These are phyloP conservation scores for Fusarium pseudonygamai DNA, from an alignment of 2,329 filamentous ascomycete genomes.

Conservation along the genomic window DNA sequence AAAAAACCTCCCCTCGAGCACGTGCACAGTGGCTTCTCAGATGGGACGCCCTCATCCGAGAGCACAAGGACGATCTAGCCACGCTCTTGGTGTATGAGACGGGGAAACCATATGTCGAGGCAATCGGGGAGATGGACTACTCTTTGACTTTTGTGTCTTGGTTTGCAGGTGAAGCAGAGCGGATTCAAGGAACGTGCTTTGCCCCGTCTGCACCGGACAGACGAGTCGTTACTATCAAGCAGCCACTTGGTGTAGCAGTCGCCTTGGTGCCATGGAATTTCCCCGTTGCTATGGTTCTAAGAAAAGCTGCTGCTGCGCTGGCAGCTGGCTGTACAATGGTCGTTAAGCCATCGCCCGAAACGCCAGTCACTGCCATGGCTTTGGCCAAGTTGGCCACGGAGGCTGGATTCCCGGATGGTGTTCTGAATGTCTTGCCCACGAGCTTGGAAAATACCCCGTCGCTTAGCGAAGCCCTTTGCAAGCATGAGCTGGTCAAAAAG, in stretches of 20 bases:
- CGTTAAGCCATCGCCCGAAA: slow-evolving; percentile 76
- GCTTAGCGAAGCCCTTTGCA: slow-evolving; percentile 57
- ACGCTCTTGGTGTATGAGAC: slow-evolving; percentile 59
- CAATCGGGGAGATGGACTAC: slow-evolving; percentile 65
- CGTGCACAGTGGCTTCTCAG: slow-evolving; percentile 47
- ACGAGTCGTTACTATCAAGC: slow-evolving; percentile 75
- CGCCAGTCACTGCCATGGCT: slow-evolving; percentile 76
- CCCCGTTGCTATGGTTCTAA: slow-evolving; percentile 60
- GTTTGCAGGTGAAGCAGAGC: slow-evolving; percentile 61
- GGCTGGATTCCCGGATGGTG: slow-evolving; percentile 79
- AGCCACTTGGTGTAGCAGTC: slow-evolving; percentile 50
- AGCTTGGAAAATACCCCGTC: slow-evolving; percentile 54
- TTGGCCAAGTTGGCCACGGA: slow-evolving; percentile 74
- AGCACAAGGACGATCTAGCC: slow-evolving; percentile 51
- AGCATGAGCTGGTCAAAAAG: slow-evolving; percentile 62
- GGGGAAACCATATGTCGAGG: slow-evolving; percentile 65
- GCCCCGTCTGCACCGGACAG: slow-evolving; percentile 56
- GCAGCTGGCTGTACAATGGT: slow-evolving; percentile 82
- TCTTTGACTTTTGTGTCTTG: slow-evolving; percentile 63
- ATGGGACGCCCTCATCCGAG: slow-evolving; percentile 51
- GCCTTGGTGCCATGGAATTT: slow-evolving; percentile 66
- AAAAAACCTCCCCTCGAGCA: slow-evolving; percentile 48
- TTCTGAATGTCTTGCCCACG: slow-evolving; percentile 63
- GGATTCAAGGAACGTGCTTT: slow-evolving; percentile 63
- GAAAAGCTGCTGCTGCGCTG: slow-evolving; percentile 63